Conservation (phyloP, 148 eudicot genomes). For the Nyssa sinensis region DNA sequence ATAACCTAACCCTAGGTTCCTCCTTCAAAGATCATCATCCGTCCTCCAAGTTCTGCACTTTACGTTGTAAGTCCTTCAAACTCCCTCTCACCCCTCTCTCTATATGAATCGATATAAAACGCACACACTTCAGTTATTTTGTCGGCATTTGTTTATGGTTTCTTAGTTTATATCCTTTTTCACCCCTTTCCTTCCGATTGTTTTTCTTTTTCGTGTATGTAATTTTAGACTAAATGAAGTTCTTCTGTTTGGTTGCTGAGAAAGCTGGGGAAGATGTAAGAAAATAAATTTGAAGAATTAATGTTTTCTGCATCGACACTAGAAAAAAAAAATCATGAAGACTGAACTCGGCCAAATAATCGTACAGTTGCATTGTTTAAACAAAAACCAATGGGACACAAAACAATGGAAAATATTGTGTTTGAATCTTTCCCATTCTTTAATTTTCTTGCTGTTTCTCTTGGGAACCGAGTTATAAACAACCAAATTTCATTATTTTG, state of each 20-base stretch:
- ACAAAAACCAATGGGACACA: neutral
- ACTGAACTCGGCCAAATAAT: neutral
- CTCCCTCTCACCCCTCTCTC: neutral
- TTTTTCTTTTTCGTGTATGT: neutral
- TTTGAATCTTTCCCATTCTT: neutral
- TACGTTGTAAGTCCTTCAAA: slow-evolving; percentile 57
- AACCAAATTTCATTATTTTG: too few species aligned
- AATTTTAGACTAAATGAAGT: neutral
- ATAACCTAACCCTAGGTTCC: slow-evolving; percentile 73
- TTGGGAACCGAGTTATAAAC: neutral
- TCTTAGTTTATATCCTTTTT: neutral
- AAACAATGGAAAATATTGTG: neutral
- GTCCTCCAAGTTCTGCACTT: slow-evolving; percentile 85
- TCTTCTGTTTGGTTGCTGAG: neutral
- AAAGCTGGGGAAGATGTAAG: too few species aligned
- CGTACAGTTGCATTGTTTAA: neutral
- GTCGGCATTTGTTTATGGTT: too few species aligned
- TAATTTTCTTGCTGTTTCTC: neutral
- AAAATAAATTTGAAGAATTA: neutral
- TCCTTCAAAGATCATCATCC: slow-evolving; percentile 80
- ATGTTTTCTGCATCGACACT: too few species aligned
- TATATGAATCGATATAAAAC: neutral
- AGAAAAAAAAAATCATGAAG: too few species aligned
- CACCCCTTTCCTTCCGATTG: neutral
- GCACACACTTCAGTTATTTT: too few species aligned